Evolutionary conservation across 2,329 filamentous ascomycete species (phyloP), one percentile per base, ranked within the genome.

Genomic region (Gaeumannomyces tritici): DNA sequence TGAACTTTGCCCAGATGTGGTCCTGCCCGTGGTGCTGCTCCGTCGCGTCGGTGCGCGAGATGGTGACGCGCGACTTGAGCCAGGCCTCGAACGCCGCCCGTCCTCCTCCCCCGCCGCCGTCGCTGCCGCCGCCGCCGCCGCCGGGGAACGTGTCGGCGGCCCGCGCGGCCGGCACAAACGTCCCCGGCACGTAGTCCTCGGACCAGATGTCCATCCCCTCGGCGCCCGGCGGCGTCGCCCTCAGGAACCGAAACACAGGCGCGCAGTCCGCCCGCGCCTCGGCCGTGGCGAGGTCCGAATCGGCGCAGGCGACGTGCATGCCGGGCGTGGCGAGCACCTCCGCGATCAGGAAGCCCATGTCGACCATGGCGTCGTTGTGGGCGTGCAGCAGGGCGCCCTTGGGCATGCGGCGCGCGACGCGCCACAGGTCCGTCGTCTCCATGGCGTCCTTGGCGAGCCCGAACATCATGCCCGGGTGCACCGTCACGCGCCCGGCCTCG

Each of bases 391-490:
- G 79, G 11, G 88, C 82, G 15, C 93, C 95, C 73, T 98, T 98
- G 31, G 93, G 93, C 89, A 98, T 91, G 66, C 79, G 83, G 64
- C 87, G 84, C 21, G 96, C 83, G 68, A 97, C 95, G 66, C 86
- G 82, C 91, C 91, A 98, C 28, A 97, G 80, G 70, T 87, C 87
- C 18, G 91, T 96, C 67, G 81, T 80, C 74, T 96, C 91, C 85
- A 96, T 96, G 51, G 86, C 85, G n/a, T 87, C 83, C 74, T 92
- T 93, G 68, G 91, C 91, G 47, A 93, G 81, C 47, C 84, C 87
- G 75, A 96, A 97, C 89, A 96, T 95, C 89, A 96, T 96, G 13
- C 93, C 93, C 0, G 91, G 91, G 71, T 89, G 91, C 60, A 93
- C 78, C 67, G 86, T 84, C 64, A 85, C 82, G 68, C 85, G 21